Evolutionary conservation across 257 asterid species (phyloP).

Genomic region (Nicotiana otophora): DNA sequence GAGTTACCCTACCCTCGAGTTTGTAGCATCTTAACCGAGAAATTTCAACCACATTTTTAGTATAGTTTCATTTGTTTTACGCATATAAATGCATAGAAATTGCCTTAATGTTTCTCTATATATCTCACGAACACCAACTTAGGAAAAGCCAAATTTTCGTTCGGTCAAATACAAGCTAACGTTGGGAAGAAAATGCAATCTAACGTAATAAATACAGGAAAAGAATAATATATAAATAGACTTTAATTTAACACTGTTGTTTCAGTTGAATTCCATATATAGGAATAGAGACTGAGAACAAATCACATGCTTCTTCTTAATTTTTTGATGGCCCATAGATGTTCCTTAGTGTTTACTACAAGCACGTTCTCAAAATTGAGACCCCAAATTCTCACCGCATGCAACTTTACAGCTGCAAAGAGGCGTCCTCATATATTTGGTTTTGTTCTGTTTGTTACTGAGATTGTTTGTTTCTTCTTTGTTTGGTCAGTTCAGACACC

Average conservation of each 20-base stretch:
- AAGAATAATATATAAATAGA: background rate
- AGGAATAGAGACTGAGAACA: background rate
- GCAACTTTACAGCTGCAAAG: background rate
- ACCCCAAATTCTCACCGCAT: background rate
- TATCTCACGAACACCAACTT: background rate
- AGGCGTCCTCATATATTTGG: background rate
- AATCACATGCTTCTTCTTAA: background rate
- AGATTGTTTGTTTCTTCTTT: background rate
- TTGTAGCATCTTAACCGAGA: background rate
- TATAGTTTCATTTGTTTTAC: background rate
- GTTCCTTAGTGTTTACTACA: background rate
- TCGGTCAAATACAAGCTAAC: background rate
- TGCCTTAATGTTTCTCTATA: background rate
- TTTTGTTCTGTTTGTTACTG: background rate
- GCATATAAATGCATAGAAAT: background rate
- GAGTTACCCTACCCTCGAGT: background rate
- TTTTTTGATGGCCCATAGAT: background rate
- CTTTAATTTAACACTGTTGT: background rate
- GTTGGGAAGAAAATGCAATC: background rate
- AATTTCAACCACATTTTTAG: background rate
- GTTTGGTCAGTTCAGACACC: background rate
- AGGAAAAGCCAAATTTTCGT: background rate
- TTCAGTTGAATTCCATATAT: background rate
- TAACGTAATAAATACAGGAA: background rate
- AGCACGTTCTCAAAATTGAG: slow-evolving; percentile 4